Base-by-base conservation (phyloP, 352 stramenopile species). In the Globisporangium iwayamae region DNA sequence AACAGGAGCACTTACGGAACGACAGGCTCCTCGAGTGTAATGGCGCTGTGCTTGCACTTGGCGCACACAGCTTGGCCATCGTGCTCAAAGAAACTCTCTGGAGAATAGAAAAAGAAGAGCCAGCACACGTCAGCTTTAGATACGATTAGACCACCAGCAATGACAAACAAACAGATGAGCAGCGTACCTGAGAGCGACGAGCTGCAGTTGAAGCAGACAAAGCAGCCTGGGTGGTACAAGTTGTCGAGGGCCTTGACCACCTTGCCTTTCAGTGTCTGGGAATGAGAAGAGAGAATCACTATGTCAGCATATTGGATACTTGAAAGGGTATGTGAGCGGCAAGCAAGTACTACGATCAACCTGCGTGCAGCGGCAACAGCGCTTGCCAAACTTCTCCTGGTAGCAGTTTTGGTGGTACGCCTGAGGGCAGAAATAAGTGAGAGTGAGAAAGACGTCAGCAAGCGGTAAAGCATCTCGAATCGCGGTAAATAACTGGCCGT, bases 11-110 rank as follows among this genome's bases (percentile, higher is more conserved):
- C 83, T 46, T 81, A 90, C 83, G 75, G 69, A 50, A 76, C 46
- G 20, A 62, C 70, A 5, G 74, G 66, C 34, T 83, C 73, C 38
- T 75, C 72, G 43, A 80, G 70, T 14, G 73, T 79, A 28, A 93
- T 88, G n/a, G 81, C 75, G 39, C 77, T 74, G 62, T 91, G 84
- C 63, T 93, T 93, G 76, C 84, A 93, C 52, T 85, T 83, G 0
- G 78, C 84, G 60, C 84, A 93, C 58, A 93, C 80, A 34, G 84
- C 84, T 58, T 93, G 76, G 10, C 78, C 73, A 22, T 90, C 71
- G 65, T 93, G 84, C 57, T 93, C 84, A 60, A 91, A 93, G 71
- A 92, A 94, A 71, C 82, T 91, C 71, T 91, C 83, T 94, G 67
- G 65, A 75, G 53, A 57, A 75, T 68, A 43, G 38, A 16, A 38